phyloP scores from a whole-genome alignment of 257 asterid genomes.

The Nicotiana obtusifolia region DNA sequence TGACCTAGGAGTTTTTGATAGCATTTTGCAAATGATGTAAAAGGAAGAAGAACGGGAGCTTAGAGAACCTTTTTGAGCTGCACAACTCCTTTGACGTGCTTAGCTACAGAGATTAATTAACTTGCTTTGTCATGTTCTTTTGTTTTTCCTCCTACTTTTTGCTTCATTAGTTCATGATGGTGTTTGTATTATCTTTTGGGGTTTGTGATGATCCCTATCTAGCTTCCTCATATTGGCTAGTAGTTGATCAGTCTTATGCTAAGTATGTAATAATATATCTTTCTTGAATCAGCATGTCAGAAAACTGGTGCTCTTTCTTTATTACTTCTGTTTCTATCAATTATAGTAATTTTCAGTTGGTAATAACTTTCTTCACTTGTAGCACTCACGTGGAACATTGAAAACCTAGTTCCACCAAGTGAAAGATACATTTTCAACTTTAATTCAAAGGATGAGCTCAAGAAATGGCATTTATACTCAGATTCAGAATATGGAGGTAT shows the following conservation, averaged over 20 bases:
- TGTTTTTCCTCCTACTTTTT: background rate
- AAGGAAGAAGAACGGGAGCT: background rate
- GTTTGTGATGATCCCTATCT: background rate
- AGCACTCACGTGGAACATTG: conserved; percentile 85
- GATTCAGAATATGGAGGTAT: conserved; percentile 97
- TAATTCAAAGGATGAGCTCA: conserved; percentile 74
- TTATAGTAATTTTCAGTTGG: background rate
- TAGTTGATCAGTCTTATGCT: background rate
- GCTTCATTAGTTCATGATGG: background rate
- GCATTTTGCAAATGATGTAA: background rate
- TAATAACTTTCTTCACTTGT: conserved; percentile 23
- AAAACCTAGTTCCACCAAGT: conserved; percentile 79
- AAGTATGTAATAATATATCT: background rate
- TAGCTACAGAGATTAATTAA: background rate
- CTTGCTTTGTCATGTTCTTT: background rate
- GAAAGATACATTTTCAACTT: conserved; percentile 69
- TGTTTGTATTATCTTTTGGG: background rate
- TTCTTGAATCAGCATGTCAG: background rate
- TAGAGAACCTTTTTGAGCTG: background rate
- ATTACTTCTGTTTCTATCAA: conserved; percentile 3
- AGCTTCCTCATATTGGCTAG: background rate
- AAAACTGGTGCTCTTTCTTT: background rate
- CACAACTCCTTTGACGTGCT: background rate
- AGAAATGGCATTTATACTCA: conserved; percentile 86
- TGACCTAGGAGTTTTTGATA: background rate